Conservation (phyloP, 331 rosid genomes). For the Quercus lobata region DNA sequence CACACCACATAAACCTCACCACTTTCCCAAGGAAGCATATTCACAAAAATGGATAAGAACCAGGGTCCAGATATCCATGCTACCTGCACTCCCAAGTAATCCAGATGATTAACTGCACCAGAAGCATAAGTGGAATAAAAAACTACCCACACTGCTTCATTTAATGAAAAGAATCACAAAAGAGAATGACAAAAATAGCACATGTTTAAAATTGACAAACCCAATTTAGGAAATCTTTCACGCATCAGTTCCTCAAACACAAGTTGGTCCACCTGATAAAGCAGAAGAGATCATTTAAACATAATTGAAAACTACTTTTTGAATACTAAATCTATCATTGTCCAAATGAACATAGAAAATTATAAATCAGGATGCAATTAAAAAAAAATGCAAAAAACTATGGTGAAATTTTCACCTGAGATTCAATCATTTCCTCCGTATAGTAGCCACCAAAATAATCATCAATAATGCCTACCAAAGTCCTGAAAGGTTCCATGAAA, state of each 20-base stretch:
- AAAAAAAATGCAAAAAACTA: background rate
- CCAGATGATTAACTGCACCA: conserved; percentile 95
- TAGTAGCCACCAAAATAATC: conserved; percentile 88
- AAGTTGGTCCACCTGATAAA: conserved; percentile 91
- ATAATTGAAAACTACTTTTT: background rate
- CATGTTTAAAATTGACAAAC: conserved; percentile 38
- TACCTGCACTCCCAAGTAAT: conserved; percentile 99
- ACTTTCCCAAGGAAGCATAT: conserved; percentile 95
- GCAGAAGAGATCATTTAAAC: conserved; percentile 1
- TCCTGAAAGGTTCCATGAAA: conserved; percentile 46
- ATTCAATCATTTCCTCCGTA: conserved; percentile 93
- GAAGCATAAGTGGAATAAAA: conserved; percentile 36
- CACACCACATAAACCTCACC: conserved; percentile 49
- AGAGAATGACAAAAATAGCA: conserved; percentile 10
- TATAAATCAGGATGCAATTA: conserved; percentile 9
- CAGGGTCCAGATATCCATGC: conserved; percentile 96
- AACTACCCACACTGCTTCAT: conserved; percentile 15
- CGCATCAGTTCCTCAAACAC: conserved; percentile 88
- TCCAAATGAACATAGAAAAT: conserved; percentile 1
- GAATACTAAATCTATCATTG: conserved; percentile 1
- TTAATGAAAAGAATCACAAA: conserved; percentile 13
- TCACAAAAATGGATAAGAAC: conserved; percentile 91
- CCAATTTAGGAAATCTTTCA: conserved; percentile 87
- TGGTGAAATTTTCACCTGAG: conserved; percentile 57
- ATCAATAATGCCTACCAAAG: conserved; percentile 79